Base-by-base conservation (phyloP, 2,329 filamentous ascomycete species). In the Alternaria consortialis region DNA sequence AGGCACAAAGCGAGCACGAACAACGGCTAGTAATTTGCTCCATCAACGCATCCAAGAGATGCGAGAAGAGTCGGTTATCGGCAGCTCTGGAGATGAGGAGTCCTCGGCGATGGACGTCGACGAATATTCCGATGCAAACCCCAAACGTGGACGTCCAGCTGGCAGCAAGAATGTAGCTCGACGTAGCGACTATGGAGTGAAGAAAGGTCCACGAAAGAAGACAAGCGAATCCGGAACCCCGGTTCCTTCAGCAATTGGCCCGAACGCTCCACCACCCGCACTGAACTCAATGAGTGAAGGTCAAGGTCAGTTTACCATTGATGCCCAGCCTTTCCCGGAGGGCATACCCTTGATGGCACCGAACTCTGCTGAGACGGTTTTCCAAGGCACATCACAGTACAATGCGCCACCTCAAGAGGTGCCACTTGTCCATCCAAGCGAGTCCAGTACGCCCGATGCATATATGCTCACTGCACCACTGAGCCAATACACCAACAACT, bases 141-240 rank as follows among this genome's bases (percentile, higher is more conserved):
- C 65, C 40, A 77, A 76, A 57, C 70, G 77, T 32, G 77, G 77
- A 23, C 69, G 77, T 34, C 76, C 76, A 32, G 80, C 81, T 3
- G 82, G 82, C 0, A 83, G 81, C 62, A 84, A 83, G 70, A 84
- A 84, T 46, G 68, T 78, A 29, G 77, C 79, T 27, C 75, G 80
- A 58, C 75, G 83, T 20, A 81, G 79, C 52, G 83, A 84, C 62
- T 82, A 79, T 32, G 82, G 82, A 2, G 77, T 84, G 57, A 83
- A 83, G 62, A 84, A 84, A 60, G 82, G 82, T 3, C 82, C 82
- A 5, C 73, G 82, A 9, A 79, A 77, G 64, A 76, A 76, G 64
- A 59, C 62, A n/a, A 65, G 60, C 25, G 74, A 76, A 37, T 61
- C 67, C 11, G 61, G 58, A 25, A 63, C 66, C 11, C 65, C 69